A percentile compares a stretch with the other conserved stretches of the same genome.
These are phyloP conservation scores for Penicillium janthinellum DNA, from an alignment of 2,329 filamentous ascomycete genomes.

Conservation along the genomic window DNA sequence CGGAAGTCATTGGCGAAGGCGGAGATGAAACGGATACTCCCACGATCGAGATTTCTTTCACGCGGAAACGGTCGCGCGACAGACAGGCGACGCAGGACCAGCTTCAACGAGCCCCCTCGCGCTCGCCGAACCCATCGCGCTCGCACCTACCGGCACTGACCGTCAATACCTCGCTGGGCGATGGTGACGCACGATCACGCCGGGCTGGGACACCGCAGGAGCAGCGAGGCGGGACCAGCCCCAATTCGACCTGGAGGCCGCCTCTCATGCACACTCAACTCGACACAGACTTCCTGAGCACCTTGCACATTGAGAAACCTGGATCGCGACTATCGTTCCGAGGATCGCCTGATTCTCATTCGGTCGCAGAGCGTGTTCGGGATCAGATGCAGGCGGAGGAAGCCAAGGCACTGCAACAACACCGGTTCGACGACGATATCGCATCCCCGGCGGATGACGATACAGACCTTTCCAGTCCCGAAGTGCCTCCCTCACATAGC, in stretches of 20 bases:
- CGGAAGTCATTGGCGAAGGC: slow-evolving; percentile 85
- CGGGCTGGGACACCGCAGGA: slow-evolving; percentile 13
- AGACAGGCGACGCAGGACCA: slow-evolving; percentile 25
- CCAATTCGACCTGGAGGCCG: slow-evolving; percentile 29
- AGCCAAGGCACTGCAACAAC: slow-evolving; percentile 52
- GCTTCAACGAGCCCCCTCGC: slow-evolving; percentile 12
- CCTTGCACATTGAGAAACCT: slow-evolving; percentile 29
- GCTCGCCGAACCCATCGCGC: slow-evolving; percentile 18
- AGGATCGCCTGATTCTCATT: slow-evolving; percentile 44
- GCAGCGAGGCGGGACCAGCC: slow-evolving; percentile 16
- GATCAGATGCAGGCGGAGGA: slow-evolving; percentile 57
- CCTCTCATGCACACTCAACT: slow-evolving; percentile 38
- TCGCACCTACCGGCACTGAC: slow-evolving; percentile 32
- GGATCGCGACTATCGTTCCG: slow-evolving; percentile 45
- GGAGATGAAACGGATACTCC: slow-evolving; percentile 81
- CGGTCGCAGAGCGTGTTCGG: slow-evolving; percentile 51
- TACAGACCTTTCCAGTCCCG: slow-evolving; percentile 20
- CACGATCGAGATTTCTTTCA: slow-evolving; percentile 68
- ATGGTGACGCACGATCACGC: slow-evolving; percentile 20
- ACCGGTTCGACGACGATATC: slow-evolving; percentile 33
- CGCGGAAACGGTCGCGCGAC: slow-evolving; percentile 30
- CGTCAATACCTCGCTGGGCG: slow-evolving; percentile 37
- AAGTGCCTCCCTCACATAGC: slow-evolving; percentile 16
- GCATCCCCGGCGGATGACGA: slow-evolving; percentile 31
- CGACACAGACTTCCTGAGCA: slow-evolving; percentile 42